Conservation (phyloP, 345 rosid species). For the Alliaria petiolata region DNA sequence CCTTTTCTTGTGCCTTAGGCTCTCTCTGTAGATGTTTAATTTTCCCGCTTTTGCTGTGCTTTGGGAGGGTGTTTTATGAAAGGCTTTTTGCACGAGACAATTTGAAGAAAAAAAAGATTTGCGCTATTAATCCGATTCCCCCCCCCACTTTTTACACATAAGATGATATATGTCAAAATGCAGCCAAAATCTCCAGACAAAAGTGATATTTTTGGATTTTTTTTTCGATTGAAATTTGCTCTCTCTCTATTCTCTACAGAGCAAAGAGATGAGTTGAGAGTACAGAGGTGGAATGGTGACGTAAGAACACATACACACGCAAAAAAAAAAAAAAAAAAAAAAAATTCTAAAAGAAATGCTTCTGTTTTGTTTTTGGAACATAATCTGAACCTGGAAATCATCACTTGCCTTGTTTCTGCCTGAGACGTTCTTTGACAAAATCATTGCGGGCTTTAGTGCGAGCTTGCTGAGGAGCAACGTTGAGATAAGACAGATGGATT, state of each 20-base stretch:
- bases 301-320: neutral
- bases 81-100: slow-evolving; percentile 1
- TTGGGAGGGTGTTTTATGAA: slow-evolving; percentile 8
- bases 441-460: slow-evolving; percentile 79
- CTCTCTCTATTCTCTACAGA: too few relatives aligned
- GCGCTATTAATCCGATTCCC: neutral
- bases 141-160: neutral
- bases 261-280: neutral
- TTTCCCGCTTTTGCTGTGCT: slow-evolving; percentile 1
- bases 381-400: neutral
- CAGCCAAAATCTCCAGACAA: too few relatives aligned
- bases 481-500: slow-evolving; percentile 41
- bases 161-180: neutral
- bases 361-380: neutral
- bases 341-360: too few relatives aligned
- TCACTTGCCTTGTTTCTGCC: slow-evolving; percentile 51
- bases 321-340: neutral
- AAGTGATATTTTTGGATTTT: neutral
- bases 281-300: neutral
- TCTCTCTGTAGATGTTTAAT: slow-evolving; percentile 16
- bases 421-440: slow-evolving; percentile 53
- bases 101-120: neutral
- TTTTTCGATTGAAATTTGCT: too few relatives aligned
- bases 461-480: slow-evolving; percentile 74
- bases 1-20: neutral